A percentile compares a stretch with the other conserved stretches of the same genome.
Evolutionary conservation across 495 filamentous ascomycete genomes (phyloP).

Genomic region (Peziza echinospora): DNA sequence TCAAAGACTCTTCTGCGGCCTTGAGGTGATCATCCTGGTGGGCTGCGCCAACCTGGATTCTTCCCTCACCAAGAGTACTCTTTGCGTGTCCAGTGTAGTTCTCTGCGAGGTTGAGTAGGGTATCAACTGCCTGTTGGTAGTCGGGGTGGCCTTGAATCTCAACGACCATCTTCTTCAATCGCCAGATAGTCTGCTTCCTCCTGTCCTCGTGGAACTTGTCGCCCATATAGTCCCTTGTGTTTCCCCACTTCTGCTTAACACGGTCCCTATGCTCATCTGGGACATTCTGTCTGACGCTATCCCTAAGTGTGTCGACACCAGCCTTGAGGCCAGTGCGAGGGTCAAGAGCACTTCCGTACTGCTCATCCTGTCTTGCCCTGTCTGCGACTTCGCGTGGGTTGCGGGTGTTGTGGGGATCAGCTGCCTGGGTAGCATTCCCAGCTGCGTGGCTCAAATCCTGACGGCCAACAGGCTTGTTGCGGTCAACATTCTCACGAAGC

Average conservation of each 20-base stretch:
- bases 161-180: conserved; percentile 92
- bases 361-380: conserved; percentile 26
- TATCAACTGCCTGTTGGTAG: conserved; percentile 74
- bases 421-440: conserved; percentile 33
- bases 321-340: conserved; percentile 27
- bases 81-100: conserved; percentile 60
- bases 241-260: conserved; percentile 15
- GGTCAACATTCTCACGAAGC: conserved; percentile 36
- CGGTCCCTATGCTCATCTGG: conserved; percentile 43
- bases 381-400: conserved; percentile 29
- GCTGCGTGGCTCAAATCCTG: conserved; percentile 32
- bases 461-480: conserved; percentile 30
- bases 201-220: conserved; percentile 83
- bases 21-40: conserved; percentile 35
- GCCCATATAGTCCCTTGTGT: conserved; percentile 44
- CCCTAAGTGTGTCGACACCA: conserved; percentile 29
- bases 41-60: conserved; percentile 45
- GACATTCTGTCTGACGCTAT: conserved; percentile 29
- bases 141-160: conserved; percentile 88
- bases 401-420: conserved; percentile 28
- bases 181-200: conserved; percentile 77
- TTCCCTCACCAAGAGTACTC: conserved; percentile 32
- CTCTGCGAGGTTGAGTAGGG: conserved; percentile 63
- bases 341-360: conserved; percentile 32
- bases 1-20: conserved; percentile 58